Evolutionary conservation across 176 grass and related monocot species (phyloP).

Genomic region (Leersia perrieri): DNA sequence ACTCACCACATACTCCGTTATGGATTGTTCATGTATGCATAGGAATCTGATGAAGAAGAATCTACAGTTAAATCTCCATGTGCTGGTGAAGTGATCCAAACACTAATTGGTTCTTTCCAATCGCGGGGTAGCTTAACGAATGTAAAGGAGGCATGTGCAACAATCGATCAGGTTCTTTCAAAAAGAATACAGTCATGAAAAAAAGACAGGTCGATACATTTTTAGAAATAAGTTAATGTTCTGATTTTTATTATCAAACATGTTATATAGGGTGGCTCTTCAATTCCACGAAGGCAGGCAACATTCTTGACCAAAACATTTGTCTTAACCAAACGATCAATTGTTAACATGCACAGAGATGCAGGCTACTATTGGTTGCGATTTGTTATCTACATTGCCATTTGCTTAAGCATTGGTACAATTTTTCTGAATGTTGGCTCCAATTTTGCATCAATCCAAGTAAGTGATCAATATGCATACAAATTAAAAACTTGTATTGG

Average conservation of each 20-base stretch:
- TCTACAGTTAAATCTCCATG: neutral
- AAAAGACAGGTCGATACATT: neutral
- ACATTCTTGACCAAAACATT: slow-evolving; percentile 33
- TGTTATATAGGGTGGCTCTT: neutral
- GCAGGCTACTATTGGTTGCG: slow-evolving; percentile 62
- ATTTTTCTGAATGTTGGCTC: slow-evolving; percentile 46
- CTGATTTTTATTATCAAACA: neutral
- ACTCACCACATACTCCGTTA: neutral
- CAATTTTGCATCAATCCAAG: slow-evolving; percentile 51
- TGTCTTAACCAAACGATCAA: slow-evolving; percentile 52
- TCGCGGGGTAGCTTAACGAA: neutral
- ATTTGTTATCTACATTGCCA: slow-evolving; percentile 36
- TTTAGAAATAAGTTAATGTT: neutral
- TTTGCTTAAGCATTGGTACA: slow-evolving; percentile 55
- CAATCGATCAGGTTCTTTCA: neutral
- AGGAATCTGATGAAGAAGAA: slow-evolving; percentile 22
- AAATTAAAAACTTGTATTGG: neutral
- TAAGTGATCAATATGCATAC: slow-evolving; percentile 14
- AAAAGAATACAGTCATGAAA: neutral
- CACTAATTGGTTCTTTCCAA: neutral
- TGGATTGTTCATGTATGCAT: neutral
- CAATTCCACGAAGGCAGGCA: slow-evolving; percentile 29
- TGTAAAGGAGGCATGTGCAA: neutral
- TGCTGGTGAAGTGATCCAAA: slow-evolving; percentile 13
- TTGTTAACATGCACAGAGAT: slow-evolving; percentile 55